Evolutionary conservation across 1,139 yeast species (phyloP).

Genomic region (Magnusiomyces suaveolens): DNA sequence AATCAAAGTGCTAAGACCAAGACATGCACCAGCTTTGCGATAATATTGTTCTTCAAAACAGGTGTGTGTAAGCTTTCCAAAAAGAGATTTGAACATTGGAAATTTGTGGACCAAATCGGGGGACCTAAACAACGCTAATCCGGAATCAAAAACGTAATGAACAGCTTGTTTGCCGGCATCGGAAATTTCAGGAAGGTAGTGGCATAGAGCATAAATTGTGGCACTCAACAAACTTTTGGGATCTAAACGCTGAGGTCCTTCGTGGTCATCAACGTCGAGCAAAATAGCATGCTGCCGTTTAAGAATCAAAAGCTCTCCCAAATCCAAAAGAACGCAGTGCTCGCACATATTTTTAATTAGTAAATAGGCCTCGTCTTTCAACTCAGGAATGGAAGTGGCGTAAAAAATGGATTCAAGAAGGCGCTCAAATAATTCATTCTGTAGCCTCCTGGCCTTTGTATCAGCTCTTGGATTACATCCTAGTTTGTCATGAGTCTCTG

Average conservation of each 20-base stretch:
- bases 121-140: slow-evolving; percentile 57
- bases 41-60: slow-evolving; percentile 86
- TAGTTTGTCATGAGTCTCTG: slow-evolving; percentile 28
- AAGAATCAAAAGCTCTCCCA: slow-evolving; percentile 64
- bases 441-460: slow-evolving; percentile 49
- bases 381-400: slow-evolving; percentile 65
- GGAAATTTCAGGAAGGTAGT: slow-evolving; percentile 60
- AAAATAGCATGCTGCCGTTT: slow-evolving; percentile 60
- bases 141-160: slow-evolving; percentile 50
- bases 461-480: slow-evolving; percentile 32
- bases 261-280: slow-evolving; percentile 69
- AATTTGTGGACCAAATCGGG: slow-evolving; percentile 57
- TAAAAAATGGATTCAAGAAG: slow-evolving; percentile 63
- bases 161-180: slow-evolving; percentile 63
- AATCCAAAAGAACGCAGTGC: slow-evolving; percentile 69
- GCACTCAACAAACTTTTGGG: slow-evolving; percentile 68
- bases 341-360: slow-evolving; percentile 60
- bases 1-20: slow-evolving; percentile 69
- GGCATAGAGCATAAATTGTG: slow-evolving; percentile 69
- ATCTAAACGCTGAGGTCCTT: slow-evolving; percentile 61
- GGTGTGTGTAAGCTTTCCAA: slow-evolving; percentile 76
- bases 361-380: slow-evolving; percentile 55
- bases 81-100: slow-evolving; percentile 66
- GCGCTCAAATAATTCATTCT: slow-evolving; percentile 42
- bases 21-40: slow-evolving; percentile 77